phyloP scores from a whole-genome alignment of 495 filamentous ascomycete genomes.

The Talaromyces adpressus region DNA sequence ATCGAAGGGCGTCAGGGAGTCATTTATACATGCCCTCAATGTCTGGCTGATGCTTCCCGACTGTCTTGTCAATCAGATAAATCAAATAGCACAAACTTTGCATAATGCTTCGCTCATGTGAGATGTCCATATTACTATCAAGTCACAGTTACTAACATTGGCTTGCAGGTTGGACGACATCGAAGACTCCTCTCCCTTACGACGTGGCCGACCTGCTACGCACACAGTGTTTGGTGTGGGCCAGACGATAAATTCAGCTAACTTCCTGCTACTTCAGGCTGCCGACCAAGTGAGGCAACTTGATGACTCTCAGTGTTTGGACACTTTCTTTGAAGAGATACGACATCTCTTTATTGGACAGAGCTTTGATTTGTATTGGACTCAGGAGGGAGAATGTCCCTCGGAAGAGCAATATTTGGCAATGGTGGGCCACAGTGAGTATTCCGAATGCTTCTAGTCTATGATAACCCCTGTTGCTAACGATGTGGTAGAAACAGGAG shows the following conservation, averaged over 20 bases:
- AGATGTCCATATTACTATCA: not conserved
- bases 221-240: constrained; percentile 21
- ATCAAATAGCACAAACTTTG: constrained; percentile 11
- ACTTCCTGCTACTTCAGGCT: constrained; percentile 35
- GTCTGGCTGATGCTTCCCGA: constrained; percentile 12
- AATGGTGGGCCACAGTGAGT: constrained; percentile 19
- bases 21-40: constrained; percentile 16
- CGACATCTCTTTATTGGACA: constrained; percentile 20
- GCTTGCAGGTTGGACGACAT: constrained; percentile 22
- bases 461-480: not conserved
- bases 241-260: constrained; percentile 45
- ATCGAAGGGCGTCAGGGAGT: no score
- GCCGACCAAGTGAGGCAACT: constrained; percentile 12
- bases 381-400: constrained; percentile 14
- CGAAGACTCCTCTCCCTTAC: constrained; percentile 24
- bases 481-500: constrained; percentile 18
- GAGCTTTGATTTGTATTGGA: constrained; percentile 25
- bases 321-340: constrained; percentile 9
- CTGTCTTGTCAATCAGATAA: not conserved
- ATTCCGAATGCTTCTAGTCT: not conserved
- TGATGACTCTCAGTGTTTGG: not conserved
- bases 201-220: constrained; percentile 20
- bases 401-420: constrained; percentile 18
- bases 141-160: not conserved
- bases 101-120: constrained; percentile 19